These are phyloP conservation scores for Gentiana dahurica DNA, from an alignment of 257 asterid species.

Conservation along the genomic window DNA sequence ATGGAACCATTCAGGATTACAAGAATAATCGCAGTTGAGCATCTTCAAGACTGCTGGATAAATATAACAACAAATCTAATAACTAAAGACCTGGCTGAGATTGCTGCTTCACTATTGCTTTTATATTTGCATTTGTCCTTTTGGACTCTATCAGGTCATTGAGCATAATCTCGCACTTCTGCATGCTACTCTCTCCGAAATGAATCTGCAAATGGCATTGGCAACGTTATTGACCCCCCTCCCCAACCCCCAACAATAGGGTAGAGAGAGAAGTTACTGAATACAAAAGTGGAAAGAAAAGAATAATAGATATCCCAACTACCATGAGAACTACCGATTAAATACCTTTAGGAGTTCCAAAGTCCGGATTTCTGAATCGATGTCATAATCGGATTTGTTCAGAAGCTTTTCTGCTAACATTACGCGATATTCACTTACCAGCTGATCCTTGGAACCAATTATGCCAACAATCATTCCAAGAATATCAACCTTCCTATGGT, in stretches of 20 bases:
- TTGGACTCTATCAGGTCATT: constrained; percentile 92
- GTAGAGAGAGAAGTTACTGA: constrained; percentile 7
- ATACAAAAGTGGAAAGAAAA: neutral
- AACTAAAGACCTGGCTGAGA: constrained; percentile 39
- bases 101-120: constrained; percentile 60
- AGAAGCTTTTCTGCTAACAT: constrained; percentile 98
- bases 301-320: too few relatives aligned
- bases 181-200: constrained; percentile 99
- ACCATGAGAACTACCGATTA: constrained; percentile 1
- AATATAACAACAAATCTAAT: neutral
- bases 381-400: constrained; percentile 87
- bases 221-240: neutral
- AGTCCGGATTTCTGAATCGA: constrained; percentile 91
- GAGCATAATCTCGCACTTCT: constrained; percentile 96
- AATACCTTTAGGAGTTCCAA: constrained; percentile 92
- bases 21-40: neutral
- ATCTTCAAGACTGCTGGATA: neutral
- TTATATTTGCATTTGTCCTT: constrained; percentile 82
- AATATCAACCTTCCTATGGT: constrained; percentile 78
- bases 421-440: constrained; percentile 92
- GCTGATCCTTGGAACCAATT: constrained; percentile 97
- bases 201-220: constrained; percentile 56
- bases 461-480: constrained; percentile 95
- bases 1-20: neutral
- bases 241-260: too few relatives aligned